Base-by-base conservation (phyloP, 352 stramenopile species). In the Phytopythium vexans region DNA sequence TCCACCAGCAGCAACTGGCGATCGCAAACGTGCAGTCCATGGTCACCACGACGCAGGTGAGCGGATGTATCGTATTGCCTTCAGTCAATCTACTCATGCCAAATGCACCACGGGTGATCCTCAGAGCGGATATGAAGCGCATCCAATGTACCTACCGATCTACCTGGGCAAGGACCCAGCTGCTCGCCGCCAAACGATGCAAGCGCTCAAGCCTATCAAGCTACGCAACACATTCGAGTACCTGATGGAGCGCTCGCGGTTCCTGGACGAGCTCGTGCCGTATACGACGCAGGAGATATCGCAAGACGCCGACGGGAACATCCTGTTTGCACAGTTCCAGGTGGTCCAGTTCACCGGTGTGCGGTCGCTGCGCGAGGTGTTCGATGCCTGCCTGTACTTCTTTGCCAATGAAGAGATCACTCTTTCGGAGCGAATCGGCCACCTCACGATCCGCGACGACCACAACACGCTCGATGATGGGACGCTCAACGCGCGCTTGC, bases 391-490 rank as follows among this genome's bases (percentile, higher is more conserved):
- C 11, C 54, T 67, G 27, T 86, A 69, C 38, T 82, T 74, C 52
- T 70, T 74, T 6, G 56, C 43, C 47, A 84, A 83, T 55, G 61
- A 83, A 16, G 74, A 86, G 55, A 81, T 86, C 57, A 82, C 55
- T 15, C 68, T 81, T 49, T 77, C 74, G 3, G 72, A 86, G 50
- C 62, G 62, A n/a, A 62, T 77, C 8, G 72, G 68, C 41, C 60
- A 77, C 45, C 70, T 77, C 35, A 82, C 66, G 8, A 72, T 78
- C 41, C 68, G 72, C 6, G 72, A 82, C 48, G 68, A 79, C 54
- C 60, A 79, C 41, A 27, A 27, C 21, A 27, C 21, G 1, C 1
- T 27, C 21, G 21, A 27, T 27, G 21, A 27, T 27, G 21, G 21
- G 21, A 27, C 21, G 21, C 21, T 27, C 45, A 68, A 68, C n/a